A percentile compares a stretch with the other conserved stretches of the same genome.
These are phyloP conservation scores for Peronospora farinosa DNA, from an alignment of 352 stramenopile genomes.

Conservation along the genomic window DNA sequence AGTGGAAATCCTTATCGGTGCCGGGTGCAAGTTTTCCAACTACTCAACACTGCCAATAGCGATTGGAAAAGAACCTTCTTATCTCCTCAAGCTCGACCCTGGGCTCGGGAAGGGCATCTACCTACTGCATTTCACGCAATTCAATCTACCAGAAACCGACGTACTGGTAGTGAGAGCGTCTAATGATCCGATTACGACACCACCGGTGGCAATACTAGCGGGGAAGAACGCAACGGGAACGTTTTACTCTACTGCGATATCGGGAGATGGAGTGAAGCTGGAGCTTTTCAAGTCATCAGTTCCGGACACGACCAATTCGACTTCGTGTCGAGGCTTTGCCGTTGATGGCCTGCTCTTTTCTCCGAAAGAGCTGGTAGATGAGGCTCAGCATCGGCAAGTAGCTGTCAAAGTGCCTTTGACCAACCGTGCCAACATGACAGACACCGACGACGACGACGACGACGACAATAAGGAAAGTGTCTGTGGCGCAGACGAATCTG, in stretches of 20 bases:
- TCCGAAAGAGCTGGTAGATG: constrained; percentile 26
- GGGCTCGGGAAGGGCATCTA: constrained; percentile 51
- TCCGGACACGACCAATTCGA: constrained; percentile 4
- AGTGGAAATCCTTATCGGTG: constrained; percentile 32
- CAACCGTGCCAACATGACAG: constrained; percentile 7
- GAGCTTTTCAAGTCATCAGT: constrained; percentile 32
- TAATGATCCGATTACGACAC: constrained; percentile 13
- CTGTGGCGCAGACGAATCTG: constrained; percentile 59
- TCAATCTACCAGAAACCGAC: constrained; percentile 47
- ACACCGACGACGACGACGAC: constrained; percentile 7
- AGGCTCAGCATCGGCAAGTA: constrained; percentile 14
- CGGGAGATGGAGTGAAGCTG: constrained; percentile 39
- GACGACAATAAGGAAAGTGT: constrained; percentile 48
- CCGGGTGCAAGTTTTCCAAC: constrained; percentile 49
- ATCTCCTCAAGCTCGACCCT: constrained; percentile 39
- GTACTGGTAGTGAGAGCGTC: constrained; percentile 35
- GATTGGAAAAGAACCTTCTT: constrained; percentile 23
- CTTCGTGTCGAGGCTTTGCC: constrained; percentile 44
- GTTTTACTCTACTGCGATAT: constrained; percentile 49
- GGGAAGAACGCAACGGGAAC: constrained; percentile 45
- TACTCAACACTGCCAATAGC: constrained; percentile 32
- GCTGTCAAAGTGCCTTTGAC: constrained; percentile 22
- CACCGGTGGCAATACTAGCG: constrained; percentile 19
- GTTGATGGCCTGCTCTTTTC: constrained; percentile 46
- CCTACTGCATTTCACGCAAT: constrained; percentile 50